Conservation (phyloP, 306 rosid species). For the Quercus glauca region DNA sequence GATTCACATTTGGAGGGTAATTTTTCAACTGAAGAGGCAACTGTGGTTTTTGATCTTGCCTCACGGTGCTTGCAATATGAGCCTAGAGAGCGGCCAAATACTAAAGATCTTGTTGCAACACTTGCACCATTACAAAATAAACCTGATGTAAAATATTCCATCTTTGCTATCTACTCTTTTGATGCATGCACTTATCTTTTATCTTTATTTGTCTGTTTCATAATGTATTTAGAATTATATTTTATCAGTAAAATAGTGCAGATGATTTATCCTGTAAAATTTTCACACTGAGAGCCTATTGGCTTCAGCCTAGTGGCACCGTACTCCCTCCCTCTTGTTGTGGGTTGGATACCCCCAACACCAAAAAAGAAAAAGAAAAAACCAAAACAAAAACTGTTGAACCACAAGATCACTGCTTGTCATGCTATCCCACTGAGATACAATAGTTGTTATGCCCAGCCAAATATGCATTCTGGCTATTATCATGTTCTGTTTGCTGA, state of each 20-base stretch:
- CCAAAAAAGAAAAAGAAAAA: no score
- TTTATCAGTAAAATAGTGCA: not conserved
- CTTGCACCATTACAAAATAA: constrained; percentile 61
- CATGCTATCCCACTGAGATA: not conserved
- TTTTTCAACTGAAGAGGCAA: constrained; percentile 70
- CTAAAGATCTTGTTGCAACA: constrained; percentile 53
- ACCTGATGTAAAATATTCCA: constrained; percentile 42
- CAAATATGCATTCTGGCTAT: not conserved
- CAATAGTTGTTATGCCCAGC: not conserved
- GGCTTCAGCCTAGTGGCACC: no score
- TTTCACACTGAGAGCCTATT: no score
- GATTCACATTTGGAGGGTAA: constrained; percentile 90
- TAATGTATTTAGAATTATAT: not conserved
- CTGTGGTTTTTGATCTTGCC: constrained; percentile 73
- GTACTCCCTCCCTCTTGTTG: no score
- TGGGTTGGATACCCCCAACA: no score
- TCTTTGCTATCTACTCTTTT: not conserved
- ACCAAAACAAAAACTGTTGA: not conserved
- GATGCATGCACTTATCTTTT: not conserved
- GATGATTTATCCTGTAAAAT: not conserved
- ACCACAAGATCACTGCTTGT: not conserved
- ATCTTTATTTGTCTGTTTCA: not conserved
- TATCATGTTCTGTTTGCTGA: not conserved
- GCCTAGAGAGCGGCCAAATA: constrained; percentile 73
- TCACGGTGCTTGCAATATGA: constrained; percentile 72